Evolutionary conservation across 441 rosid species (phyloP).

Genomic region (Erodium trifolium): DNA sequence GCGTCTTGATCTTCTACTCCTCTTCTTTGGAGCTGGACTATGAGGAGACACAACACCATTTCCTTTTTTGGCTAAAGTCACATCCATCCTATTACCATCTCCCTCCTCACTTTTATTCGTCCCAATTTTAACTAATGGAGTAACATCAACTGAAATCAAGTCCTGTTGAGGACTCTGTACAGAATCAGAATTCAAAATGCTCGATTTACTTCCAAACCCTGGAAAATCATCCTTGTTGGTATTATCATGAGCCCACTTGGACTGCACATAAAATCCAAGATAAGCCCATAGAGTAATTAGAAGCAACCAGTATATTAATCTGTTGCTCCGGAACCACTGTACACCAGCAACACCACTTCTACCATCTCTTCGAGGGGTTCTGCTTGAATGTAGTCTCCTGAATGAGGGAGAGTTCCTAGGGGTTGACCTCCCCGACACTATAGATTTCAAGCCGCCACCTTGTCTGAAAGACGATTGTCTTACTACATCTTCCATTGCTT

Average conservation of each 20-base stretch:
- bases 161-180: constrained; percentile 32
- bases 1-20: constrained; percentile 41
- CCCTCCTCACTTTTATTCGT: constrained; percentile 26
- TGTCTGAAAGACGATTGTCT: constrained; percentile 49
- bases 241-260: constrained; percentile 92
- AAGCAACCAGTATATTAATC: constrained; percentile 73
- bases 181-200: constrained; percentile 27
- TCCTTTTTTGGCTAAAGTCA: constrained; percentile 46
- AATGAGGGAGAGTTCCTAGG: constrained; percentile 64
- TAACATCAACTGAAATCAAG: constrained; percentile 46
- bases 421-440: constrained; percentile 64
- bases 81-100: constrained; percentile 37
- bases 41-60: constrained; percentile 28
- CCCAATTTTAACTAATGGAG: constrained; percentile 32
- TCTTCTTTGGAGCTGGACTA: constrained; percentile 36
- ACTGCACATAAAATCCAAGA: constrained; percentile 90
- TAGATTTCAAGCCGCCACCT: constrained; percentile 50
- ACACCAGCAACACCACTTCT: constrained; percentile 33
- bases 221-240: constrained; percentile 50
- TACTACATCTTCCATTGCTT: constrained; percentile 44
- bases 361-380: constrained; percentile 76
- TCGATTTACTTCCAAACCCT: constrained; percentile 49
- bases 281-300: constrained; percentile 86
- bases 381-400: constrained; percentile 51
- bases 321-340: constrained; percentile 73